Percentiles rank a stretch among this genome's conserved stretches.
Conservation (phyloP, 1,284 basidiomycete genomes). For the Fomitopsis schrenkii region DNA sequence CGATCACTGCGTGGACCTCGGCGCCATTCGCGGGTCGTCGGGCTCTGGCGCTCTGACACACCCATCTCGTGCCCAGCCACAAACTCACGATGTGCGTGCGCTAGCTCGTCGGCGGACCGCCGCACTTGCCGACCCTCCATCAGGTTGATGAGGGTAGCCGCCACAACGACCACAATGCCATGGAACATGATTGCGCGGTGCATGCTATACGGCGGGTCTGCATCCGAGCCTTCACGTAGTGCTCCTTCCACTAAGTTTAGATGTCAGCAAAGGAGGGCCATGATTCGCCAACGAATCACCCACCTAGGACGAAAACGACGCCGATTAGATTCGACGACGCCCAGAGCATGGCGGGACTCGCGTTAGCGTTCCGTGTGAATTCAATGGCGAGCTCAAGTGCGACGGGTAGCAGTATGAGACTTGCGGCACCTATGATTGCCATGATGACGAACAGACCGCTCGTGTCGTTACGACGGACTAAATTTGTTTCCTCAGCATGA, state of each 20-base stretch:
- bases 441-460: conserved; percentile 61
- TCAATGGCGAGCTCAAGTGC: conserved; percentile 73
- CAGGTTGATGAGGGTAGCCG: conserved; percentile 39
- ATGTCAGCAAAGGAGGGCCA: no score
- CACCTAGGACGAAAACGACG: conserved; percentile 64
- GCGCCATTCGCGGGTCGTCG: no score
- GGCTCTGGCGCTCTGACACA: no score
- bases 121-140: conserved; percentile 56
- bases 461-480: conserved; percentile 56
- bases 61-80: no score
- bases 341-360: conserved; percentile 72
- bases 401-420: conserved; percentile 68
- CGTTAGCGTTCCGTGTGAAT: conserved; percentile 72
- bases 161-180: conserved; percentile 40
- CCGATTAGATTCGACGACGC: conserved; percentile 62
- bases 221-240: conserved; percentile 53
- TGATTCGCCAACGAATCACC: conserved; percentile 13
- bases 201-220: conserved; percentile 70
- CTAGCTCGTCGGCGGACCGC: conserved; percentile 50
- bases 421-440: conserved; percentile 59
- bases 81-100: neutral
- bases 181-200: conserved; percentile 59
- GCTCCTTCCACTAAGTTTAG: conserved; percentile 49
- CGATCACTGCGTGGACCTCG: no score
- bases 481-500: neutral